These are phyloP conservation scores for Terfezia boudieri DNA, from an alignment of 495 filamentous ascomycete species.

Conservation along the genomic window DNA sequence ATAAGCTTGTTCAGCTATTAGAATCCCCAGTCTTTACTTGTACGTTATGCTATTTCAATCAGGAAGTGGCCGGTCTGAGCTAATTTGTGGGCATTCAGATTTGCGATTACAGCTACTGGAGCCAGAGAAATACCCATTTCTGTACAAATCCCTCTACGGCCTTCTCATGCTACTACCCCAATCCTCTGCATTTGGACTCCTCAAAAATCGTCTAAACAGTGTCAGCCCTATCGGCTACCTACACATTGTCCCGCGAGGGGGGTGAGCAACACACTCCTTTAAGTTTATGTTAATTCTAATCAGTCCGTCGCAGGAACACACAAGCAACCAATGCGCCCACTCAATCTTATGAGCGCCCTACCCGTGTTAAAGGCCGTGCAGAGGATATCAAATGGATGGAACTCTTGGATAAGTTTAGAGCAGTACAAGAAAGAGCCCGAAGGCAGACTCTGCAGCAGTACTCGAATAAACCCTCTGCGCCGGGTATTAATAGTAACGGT, in stretches of 20 bases:
- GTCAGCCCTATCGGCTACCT: slow-evolving; percentile 93
- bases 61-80: neutral
- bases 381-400: slow-evolving; percentile 84
- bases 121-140: slow-evolving; percentile 80
- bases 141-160: slow-evolving; percentile 97
- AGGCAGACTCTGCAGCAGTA: slow-evolving; percentile 26
- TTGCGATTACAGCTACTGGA: slow-evolving; percentile 94
- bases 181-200: slow-evolving; percentile 82
- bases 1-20: slow-evolving; percentile 92
- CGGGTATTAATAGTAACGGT: slow-evolving; percentile 6
- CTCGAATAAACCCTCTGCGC: slow-evolving; percentile 2
- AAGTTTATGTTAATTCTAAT: slow-evolving; percentile 6
- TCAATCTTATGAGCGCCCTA: slow-evolving; percentile 45
- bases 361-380: slow-evolving; percentile 60
- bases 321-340: neutral
- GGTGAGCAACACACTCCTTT: slow-evolving; percentile 35
- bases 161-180: slow-evolving; percentile 95
- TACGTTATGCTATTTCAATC: slow-evolving; percentile 20
- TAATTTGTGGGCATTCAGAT: slow-evolving; percentile 27
- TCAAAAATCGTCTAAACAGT: slow-evolving; percentile 92
- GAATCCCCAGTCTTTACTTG: slow-evolving; percentile 97
- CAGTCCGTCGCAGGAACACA: slow-evolving; percentile 2
- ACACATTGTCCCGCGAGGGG: slow-evolving; percentile 49
- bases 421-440: slow-evolving; percentile 62
- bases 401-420: slow-evolving; percentile 85